A percentile compares a stretch with the other conserved stretches of the same genome.
phyloP scores from a whole-genome alignment of 805 yeast species.

The Crinitomyces ghanaensis region DNA sequence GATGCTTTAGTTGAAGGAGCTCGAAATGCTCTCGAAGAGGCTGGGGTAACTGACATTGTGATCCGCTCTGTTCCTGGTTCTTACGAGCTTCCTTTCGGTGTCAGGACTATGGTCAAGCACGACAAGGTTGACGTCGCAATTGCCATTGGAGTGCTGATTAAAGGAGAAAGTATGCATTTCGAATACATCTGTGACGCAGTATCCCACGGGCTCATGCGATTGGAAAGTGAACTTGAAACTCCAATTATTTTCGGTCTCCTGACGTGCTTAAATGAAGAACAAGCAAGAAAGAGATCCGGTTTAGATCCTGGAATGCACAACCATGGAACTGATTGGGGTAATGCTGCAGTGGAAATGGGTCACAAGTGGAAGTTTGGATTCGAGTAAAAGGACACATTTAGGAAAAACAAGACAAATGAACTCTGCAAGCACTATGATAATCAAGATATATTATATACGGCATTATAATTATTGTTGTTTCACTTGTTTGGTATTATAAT shows the following conservation, averaged over 20 bases:
- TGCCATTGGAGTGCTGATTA: constrained; percentile 89
- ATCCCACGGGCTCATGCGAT: constrained; percentile 70
- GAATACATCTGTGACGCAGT: constrained; percentile 92
- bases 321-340: constrained; percentile 98
- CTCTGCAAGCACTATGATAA: too few species aligned
- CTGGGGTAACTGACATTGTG: constrained; percentile 65
- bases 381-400: too few species aligned
- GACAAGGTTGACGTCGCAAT: constrained; percentile 58
- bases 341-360: constrained; percentile 96
- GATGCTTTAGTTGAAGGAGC: constrained; percentile 75
- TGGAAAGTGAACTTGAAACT: constrained; percentile 54
- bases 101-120: constrained; percentile 29
- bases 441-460: too few species aligned
- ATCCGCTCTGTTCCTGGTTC: constrained; percentile 91
- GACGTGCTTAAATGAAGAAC: constrained; percentile 88
- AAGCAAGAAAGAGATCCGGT: constrained; percentile 90
- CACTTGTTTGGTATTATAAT: too few species aligned
- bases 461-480: too few species aligned
- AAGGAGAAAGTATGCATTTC: constrained; percentile 96
- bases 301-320: constrained; percentile 66
- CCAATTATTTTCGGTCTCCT: constrained; percentile 92
- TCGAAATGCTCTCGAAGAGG: constrained; percentile 39
- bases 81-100: constrained; percentile 82
- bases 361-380: constrained; percentile 17
- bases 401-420: too few species aligned